phyloP scores from a whole-genome alignment of 768 basidiomycete species.

The Trametes punicea region DNA sequence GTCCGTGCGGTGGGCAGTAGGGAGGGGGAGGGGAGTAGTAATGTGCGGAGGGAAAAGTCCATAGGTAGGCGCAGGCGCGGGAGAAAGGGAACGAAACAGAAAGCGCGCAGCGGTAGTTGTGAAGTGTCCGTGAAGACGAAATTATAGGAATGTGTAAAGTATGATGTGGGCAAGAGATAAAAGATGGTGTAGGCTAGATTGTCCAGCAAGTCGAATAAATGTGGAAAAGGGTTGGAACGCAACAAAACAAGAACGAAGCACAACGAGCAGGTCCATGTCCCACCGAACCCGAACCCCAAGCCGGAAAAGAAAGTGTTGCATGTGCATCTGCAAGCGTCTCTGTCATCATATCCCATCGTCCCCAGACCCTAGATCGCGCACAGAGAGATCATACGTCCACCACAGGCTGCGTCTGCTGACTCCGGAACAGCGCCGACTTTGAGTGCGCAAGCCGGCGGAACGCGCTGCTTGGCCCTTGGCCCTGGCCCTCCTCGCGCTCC shows the following conservation, averaged over 20 bases:
- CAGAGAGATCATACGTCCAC: constrained; percentile 15
- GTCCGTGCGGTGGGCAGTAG: constrained; percentile 15
- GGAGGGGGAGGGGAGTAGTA: constrained; percentile 16
- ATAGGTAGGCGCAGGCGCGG: neutral
- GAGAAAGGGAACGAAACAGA: neutral
- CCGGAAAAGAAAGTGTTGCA: neutral
- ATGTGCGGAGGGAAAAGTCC: constrained; percentile 17
- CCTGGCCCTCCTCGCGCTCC: constrained; percentile 27
- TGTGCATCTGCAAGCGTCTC: neutral
- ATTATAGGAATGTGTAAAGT: neutral
- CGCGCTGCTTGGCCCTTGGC: constrained; percentile 31
- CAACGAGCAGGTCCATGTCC: constrained; percentile 13
- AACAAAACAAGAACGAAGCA: constrained; percentile 9
- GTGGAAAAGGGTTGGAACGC: neutral
- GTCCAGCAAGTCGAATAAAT: constrained; percentile 22
- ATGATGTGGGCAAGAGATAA: neutral
- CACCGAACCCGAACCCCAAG: constrained; percentile 4
- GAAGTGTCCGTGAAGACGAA: neutral
- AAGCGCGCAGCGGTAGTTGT: constrained; percentile 16
- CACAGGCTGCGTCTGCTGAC: constrained; percentile 19
- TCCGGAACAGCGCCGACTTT: constrained; percentile 42
- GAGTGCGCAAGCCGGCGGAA: constrained; percentile 44
- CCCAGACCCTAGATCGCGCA: neutral
- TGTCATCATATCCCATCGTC: constrained; percentile 14
- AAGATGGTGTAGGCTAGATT: constrained; percentile 18